These are phyloP conservation scores for Triticum timopheevii DNA, from an alignment of 176 grass and related monocot species.

Conservation along the genomic window DNA sequence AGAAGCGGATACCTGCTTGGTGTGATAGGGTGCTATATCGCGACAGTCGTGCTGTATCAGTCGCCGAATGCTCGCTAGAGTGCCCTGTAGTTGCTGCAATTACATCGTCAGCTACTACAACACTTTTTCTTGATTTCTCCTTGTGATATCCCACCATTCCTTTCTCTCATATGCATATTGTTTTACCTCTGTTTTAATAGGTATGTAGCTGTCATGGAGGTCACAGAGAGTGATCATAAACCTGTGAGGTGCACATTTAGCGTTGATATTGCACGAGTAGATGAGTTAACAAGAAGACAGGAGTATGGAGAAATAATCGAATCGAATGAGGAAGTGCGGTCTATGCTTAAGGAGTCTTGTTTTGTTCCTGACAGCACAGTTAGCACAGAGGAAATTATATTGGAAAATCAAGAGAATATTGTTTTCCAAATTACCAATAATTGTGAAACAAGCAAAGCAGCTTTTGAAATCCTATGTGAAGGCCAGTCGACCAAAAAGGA, in stretches of 20 bases:
- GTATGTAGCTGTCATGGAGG: slow-evolving; percentile 95
- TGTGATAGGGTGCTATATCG: slow-evolving; percentile 96
- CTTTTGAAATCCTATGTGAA: slow-evolving; percentile 77
- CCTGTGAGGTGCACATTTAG: slow-evolving; percentile 93
- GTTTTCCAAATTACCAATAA: slow-evolving; percentile 76
- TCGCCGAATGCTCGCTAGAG: slow-evolving; percentile 81
- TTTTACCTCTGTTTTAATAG: slow-evolving; percentile 48
- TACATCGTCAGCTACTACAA: slow-evolving; percentile 62
- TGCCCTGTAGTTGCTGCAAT: slow-evolving; percentile 93
- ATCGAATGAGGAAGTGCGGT: slow-evolving; percentile 62
- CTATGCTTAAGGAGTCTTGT: slow-evolving; percentile 58
- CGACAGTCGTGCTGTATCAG: slow-evolving; percentile 79
- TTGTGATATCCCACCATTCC: slow-evolving; percentile 9
- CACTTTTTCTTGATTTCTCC: background rate
- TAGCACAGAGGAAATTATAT: slow-evolving; percentile 67
- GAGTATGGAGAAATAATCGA: slow-evolving; percentile 81
- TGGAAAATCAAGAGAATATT: slow-evolving; percentile 73
- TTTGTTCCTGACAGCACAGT: slow-evolving; percentile 76
- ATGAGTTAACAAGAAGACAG: slow-evolving; percentile 80
- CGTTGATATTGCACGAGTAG: slow-evolving; percentile 84
- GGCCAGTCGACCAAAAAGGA: slow-evolving; percentile 62
- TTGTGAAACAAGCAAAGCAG: slow-evolving; percentile 58
- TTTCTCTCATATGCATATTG: slow-evolving; percentile 30
- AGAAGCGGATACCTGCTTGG: slow-evolving; percentile 97
- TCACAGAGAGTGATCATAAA: slow-evolving; percentile 95